Percentiles rank a stretch among this genome's conserved stretches.
Evolutionary conservation across 208 protist species (phyloP).

Genomic region (Crithidia brevicula): DNA sequence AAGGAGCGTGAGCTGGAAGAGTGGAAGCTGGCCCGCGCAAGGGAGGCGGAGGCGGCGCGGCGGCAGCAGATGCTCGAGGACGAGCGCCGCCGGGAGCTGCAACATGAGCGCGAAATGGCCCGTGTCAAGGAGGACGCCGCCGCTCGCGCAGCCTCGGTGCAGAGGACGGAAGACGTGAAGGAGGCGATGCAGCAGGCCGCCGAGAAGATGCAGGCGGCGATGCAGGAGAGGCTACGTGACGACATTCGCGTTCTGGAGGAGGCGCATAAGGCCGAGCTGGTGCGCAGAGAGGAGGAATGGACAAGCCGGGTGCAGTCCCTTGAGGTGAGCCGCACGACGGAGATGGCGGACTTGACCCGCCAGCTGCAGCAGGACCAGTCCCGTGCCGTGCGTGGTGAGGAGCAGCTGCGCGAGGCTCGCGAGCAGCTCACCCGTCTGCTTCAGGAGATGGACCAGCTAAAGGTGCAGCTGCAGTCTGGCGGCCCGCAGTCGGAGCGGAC

Average conservation of each 20-base stretch:
- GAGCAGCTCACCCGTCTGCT: slow-evolving; percentile 52
- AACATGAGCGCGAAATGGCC: slow-evolving; percentile 74
- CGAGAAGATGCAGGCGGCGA: slow-evolving; percentile 33
- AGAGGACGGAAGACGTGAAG: slow-evolving; percentile 41
- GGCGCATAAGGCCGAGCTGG: slow-evolving; percentile 33
- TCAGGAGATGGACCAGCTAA: slow-evolving; percentile 58
- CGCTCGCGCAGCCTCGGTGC: slow-evolving; percentile 28
- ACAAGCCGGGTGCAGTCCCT: slow-evolving; percentile 36
- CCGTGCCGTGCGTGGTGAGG: slow-evolving; percentile 45
- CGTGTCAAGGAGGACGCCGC: slow-evolving; percentile 69
- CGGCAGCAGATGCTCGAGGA: slow-evolving; percentile 61
- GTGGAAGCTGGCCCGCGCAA: slow-evolving; percentile 74
- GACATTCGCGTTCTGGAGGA: slow-evolving; percentile 45
- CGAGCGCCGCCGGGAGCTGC: slow-evolving; percentile 69
- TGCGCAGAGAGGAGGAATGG: slow-evolving; percentile 54
- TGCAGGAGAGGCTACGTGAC: slow-evolving; percentile 41
- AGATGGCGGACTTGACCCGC: slow-evolving; percentile 55
- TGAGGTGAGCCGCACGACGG: slow-evolving; percentile 50
- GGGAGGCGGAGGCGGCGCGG: slow-evolving; percentile 54
- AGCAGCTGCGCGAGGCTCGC: slow-evolving; percentile 69
- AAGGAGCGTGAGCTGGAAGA: slow-evolving; percentile 84
- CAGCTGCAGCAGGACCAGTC: slow-evolving; percentile 64
- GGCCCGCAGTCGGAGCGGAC: slow-evolving; percentile 23
- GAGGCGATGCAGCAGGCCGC: slow-evolving; percentile 45
- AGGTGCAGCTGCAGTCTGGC: slow-evolving; percentile 29